Percentiles rank a stretch among this genome's conserved stretches.
Evolutionary conservation across 1,139 yeast species (phyloP).

Genomic region (Suhomyces coccinellae): DNA sequence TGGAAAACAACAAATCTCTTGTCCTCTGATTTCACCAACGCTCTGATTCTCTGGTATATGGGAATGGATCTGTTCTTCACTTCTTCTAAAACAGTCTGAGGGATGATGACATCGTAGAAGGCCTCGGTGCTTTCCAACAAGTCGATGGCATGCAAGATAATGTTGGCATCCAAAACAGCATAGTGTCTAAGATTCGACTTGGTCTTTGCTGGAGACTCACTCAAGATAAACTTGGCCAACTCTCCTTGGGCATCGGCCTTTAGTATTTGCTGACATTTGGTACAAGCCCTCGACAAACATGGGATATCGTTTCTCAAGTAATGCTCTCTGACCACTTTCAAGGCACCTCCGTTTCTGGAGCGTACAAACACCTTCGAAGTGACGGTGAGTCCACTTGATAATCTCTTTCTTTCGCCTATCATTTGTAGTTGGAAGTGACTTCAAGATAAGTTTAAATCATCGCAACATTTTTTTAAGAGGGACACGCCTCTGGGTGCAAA

Average conservation of each 20-base stretch:
- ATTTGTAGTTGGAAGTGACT: slow-evolving; percentile 8
- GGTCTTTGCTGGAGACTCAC: slow-evolving; percentile 49
- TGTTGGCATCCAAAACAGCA: slow-evolving; percentile 82
- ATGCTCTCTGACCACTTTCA: slow-evolving; percentile 91
- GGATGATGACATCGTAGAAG: slow-evolving; percentile 86
- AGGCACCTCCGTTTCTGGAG: slow-evolving; percentile 85
- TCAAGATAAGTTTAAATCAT: slow-evolving; percentile 4
- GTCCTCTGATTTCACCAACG: slow-evolving; percentile 72
- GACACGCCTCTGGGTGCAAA: slow-evolving; percentile 10
- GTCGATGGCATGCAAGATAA: slow-evolving; percentile 86
- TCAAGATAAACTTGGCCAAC: slow-evolving; percentile 50
- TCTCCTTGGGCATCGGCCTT: slow-evolving; percentile 58
- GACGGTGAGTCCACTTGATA: slow-evolving; percentile 62
- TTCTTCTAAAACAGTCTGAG: slow-evolving; percentile 93
- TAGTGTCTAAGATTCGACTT: slow-evolving; percentile 56
- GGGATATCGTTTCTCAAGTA: slow-evolving; percentile 91
- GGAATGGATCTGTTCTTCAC: slow-evolving; percentile 88
- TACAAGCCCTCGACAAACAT: slow-evolving; percentile 76
- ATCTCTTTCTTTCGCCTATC: slow-evolving; percentile 41
- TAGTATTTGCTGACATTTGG: slow-evolving; percentile 56
- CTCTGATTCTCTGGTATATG: slow-evolving; percentile 79
- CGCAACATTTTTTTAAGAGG: slow-evolving; percentile 8
- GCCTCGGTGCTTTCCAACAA: slow-evolving; percentile 74
- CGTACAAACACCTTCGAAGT: slow-evolving; percentile 92
- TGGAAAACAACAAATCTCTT: slow-evolving; percentile 91